Percentiles rank a stretch among this genome's conserved stretches.
phyloP scores from a whole-genome alignment of 2,329 filamentous ascomycete species.

The Monosporascus sp. region DNA sequence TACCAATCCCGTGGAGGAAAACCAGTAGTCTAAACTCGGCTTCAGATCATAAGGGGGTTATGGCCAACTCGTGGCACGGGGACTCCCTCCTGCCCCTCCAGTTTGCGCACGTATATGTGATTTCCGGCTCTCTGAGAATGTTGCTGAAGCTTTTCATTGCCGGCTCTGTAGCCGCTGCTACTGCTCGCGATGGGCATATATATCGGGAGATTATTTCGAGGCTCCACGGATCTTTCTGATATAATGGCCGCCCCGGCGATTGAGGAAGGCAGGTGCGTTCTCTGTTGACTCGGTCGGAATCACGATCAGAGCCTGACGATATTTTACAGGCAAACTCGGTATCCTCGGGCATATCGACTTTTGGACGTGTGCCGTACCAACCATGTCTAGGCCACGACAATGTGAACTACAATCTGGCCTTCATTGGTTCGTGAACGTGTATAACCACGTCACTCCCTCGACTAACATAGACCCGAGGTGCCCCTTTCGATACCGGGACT shows the following conservation, averaged over 20 bases:
- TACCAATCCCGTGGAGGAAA: slow-evolving; percentile 9
- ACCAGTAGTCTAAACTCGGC: slow-evolving; percentile 1
- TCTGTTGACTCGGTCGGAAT: not conserved
- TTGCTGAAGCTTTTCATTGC: slow-evolving; percentile 27
- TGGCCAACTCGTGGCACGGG: not conserved
- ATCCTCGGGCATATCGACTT: slow-evolving; percentile 84
- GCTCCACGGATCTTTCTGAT: slow-evolving; percentile 74
- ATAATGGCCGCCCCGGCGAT: slow-evolving; percentile 76
- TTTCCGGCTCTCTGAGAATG: slow-evolving; percentile 10
- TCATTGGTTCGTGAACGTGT: slow-evolving; percentile 56
- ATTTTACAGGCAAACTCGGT: slow-evolving; percentile 71
- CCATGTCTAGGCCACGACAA: slow-evolving; percentile 68
- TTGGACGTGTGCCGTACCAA: slow-evolving; percentile 72
- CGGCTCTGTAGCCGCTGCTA: slow-evolving; percentile 43
- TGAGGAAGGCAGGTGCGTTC: slow-evolving; percentile 69
- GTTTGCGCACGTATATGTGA: not conserved
- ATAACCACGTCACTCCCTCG: not conserved
- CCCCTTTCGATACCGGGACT: slow-evolving; percentile 81
- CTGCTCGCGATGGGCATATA: slow-evolving; percentile 56
- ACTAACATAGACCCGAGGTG: slow-evolving; percentile 43
- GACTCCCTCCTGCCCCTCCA: not conserved
- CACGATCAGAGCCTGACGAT: slow-evolving; percentile 1
- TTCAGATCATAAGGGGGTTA: slow-evolving; percentile 6
- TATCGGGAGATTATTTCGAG: slow-evolving; percentile 59
- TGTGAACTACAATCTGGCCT: slow-evolving; percentile 78